Evolutionary conservation across 306 rosid species (phyloP).

Genomic region (Crotalaria pallida): DNA sequence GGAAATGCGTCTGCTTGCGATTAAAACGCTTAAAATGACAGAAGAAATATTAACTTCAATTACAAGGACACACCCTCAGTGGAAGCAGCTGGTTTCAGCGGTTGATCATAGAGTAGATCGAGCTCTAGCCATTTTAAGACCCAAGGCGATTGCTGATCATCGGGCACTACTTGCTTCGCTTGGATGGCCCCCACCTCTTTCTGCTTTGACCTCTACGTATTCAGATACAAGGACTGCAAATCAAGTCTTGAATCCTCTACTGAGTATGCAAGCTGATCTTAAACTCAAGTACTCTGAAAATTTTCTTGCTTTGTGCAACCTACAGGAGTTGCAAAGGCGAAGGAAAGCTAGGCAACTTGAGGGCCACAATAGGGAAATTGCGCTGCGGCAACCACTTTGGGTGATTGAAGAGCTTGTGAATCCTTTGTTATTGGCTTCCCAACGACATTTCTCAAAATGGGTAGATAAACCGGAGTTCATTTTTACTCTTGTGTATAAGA

Average conservation of each 20-base stretch:
- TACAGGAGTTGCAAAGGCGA: conserved; percentile 79
- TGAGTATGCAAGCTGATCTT: conserved; percentile 73
- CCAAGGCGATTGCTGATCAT: conserved; percentile 85
- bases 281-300: conserved; percentile 70
- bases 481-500: conserved; percentile 81
- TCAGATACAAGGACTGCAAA: conserved; percentile 38
- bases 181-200: conserved; percentile 94
- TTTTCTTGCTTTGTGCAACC: conserved; percentile 71
- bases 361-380: conserved; percentile 50
- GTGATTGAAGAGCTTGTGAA: conserved; percentile 94
- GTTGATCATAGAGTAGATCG: conserved; percentile 95
- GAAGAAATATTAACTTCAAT: conserved; percentile 66
- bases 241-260: conserved; percentile 62
- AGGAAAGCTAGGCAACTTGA: conserved; percentile 81
- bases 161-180: conserved; percentile 76
- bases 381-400: conserved; percentile 86
- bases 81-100: conserved; percentile 76
- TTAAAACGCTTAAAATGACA: conserved; percentile 52
- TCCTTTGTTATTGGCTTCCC: conserved; percentile 77
- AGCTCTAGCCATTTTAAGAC: conserved; percentile 83
- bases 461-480: conserved; percentile 78
- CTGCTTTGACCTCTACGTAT: conserved; percentile 37
- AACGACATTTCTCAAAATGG: conserved; percentile 88
- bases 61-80: conserved; percentile 59
- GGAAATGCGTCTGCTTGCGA: conserved; percentile 62